Evolutionary conservation across 2,329 filamentous ascomycete species (phyloP).

Genomic region (Diaporthe nobilis): DNA sequence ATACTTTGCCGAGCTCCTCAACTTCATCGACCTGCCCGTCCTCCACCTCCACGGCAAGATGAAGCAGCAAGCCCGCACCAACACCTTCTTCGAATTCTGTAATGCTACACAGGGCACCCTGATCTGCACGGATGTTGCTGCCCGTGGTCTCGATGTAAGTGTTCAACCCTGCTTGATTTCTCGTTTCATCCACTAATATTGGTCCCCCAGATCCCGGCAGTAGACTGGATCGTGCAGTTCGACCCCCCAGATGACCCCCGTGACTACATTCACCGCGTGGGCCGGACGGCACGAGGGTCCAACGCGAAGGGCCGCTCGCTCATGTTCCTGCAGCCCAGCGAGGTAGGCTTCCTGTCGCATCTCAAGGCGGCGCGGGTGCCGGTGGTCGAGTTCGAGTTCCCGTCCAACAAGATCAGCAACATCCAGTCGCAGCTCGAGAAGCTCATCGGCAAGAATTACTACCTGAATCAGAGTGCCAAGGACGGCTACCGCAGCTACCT

Average conservation of each 20-base stretch:
- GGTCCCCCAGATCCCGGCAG: conserved; percentile 79
- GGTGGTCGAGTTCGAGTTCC: conserved; percentile 96
- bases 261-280: conserved; percentile 96
- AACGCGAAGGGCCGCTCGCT: conserved; percentile 88
- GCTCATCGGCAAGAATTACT: conserved; percentile 95
- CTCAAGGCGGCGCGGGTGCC: conserved; percentile 93
- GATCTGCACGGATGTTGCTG: conserved; percentile 97
- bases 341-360: conserved; percentile 92
- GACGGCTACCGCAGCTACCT: conserved; percentile 90
- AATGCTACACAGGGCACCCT: conserved; percentile 84
- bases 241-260: conserved; percentile 92
- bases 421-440: conserved; percentile 94
- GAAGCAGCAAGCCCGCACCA: conserved; percentile 99
- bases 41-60: conserved; percentile 93
- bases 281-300: conserved; percentile 89
- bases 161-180: background rate
- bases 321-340: conserved; percentile 92
- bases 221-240: conserved; percentile 97
- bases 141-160: conserved; percentile 87
- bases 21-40: conserved; percentile 95
- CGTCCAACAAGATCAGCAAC: conserved; percentile 90
- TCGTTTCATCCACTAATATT: conserved; percentile 41
- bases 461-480: conserved; percentile 89
- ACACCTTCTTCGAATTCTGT: conserved; percentile 96
- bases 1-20: conserved; percentile 94